These are phyloP conservation scores for Paratrimastix pyriformis DNA, from an alignment of 78 protist genomes.

Conservation along the genomic window DNA sequence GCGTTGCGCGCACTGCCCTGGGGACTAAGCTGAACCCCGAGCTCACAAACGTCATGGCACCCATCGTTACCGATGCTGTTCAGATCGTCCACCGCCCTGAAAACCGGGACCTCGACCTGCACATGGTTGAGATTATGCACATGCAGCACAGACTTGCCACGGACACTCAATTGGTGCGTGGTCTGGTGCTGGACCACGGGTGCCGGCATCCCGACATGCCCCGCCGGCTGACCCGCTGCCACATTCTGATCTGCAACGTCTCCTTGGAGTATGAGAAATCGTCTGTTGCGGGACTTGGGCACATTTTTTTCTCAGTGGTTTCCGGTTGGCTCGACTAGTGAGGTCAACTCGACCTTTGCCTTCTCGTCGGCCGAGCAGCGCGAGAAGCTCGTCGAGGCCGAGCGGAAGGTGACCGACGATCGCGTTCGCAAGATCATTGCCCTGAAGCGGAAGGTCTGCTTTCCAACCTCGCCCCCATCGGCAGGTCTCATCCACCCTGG, in stretches of 20 bases:
- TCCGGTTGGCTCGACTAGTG: too few relatives aligned
- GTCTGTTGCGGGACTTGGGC: too few relatives aligned
- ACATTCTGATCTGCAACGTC: constrained; percentile 84
- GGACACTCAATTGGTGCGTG: constrained; percentile 63
- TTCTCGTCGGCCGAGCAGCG: constrained; percentile 76
- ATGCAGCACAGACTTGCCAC: constrained; percentile 81
- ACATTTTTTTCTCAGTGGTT: not conserved
- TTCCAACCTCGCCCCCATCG: not conserved
- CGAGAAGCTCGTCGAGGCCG: constrained; percentile 81
- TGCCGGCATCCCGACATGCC: constrained; percentile 97
- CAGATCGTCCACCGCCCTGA: constrained; percentile 46
- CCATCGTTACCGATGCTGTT: constrained; percentile 79
- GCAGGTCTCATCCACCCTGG: not conserved
- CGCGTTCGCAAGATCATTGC: constrained; percentile 71
- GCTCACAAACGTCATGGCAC: constrained; percentile 47
- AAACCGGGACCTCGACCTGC: constrained; percentile 76
- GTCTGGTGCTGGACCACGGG: constrained; percentile 99
- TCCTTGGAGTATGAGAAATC: constrained; percentile 95
- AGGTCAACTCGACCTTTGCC: constrained; percentile 79
- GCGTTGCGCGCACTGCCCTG: constrained; percentile 82
- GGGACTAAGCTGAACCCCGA: constrained; percentile 71
- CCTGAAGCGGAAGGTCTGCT: constrained; percentile 76
- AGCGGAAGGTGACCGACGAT: constrained; percentile 85
- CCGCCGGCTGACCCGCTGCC: constrained; percentile 56
- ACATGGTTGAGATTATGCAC: constrained; percentile 95